These are phyloP conservation scores for Cystobasidium pallidum DNA, from an alignment of 1,284 basidiomycete genomes.

Conservation along the genomic window DNA sequence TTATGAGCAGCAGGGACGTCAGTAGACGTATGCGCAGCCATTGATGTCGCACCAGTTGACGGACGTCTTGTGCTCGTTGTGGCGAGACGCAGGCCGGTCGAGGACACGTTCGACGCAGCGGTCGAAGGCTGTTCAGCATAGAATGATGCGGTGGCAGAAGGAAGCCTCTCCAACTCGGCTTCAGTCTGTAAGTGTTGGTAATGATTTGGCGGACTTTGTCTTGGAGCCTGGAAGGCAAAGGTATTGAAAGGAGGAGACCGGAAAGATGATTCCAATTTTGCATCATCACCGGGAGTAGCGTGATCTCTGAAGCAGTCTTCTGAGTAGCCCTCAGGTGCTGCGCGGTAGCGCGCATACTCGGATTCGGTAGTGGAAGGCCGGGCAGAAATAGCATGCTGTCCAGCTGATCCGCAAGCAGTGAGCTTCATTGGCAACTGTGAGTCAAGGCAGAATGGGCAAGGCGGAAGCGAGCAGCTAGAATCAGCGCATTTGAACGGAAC, in stretches of 20 bases:
- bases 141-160: constrained; percentile 5
- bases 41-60: constrained; percentile 29
- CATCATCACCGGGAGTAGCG: not conserved
- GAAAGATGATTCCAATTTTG: not conserved
- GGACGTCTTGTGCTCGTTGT: constrained; percentile 31
- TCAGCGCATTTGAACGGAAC: not conserved
- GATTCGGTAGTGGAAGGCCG: not conserved
- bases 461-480: not conserved
- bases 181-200: not conserved
- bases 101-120: not conserved
- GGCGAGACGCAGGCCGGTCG: constrained; percentile 10
- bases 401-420: not conserved
- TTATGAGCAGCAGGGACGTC: not conserved
- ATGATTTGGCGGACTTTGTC: constrained; percentile 8
- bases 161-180: not conserved
- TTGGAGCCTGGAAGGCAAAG: constrained; percentile 39
- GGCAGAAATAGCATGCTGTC: not conserved
- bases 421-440: constrained; percentile 3
- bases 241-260: constrained; percentile 13
- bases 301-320: not conserved
- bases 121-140: constrained; percentile 15
- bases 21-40: not conserved
- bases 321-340: not conserved
- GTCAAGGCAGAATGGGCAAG: not conserved
- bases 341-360: not conserved